phyloP scores from a whole-genome alignment of 495 filamentous ascomycete species.

The Penicillium soppii region DNA sequence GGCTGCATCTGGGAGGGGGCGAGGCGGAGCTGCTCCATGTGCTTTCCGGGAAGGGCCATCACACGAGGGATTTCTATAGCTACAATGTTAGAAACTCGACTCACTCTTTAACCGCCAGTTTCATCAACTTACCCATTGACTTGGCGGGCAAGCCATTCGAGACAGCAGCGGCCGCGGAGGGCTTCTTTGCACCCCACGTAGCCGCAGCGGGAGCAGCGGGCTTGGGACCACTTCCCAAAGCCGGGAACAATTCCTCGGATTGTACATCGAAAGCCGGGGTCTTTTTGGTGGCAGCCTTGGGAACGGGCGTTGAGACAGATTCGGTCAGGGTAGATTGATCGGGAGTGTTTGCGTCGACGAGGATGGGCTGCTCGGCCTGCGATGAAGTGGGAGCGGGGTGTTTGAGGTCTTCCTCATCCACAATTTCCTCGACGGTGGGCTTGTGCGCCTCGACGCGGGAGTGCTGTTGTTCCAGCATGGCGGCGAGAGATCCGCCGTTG shows the following conservation, averaged over 20 bases:
- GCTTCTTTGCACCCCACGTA: slow-evolving; percentile 67
- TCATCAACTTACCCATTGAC: slow-evolving; percentile 39
- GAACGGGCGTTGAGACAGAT: slow-evolving; percentile 21
- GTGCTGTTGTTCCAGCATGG: slow-evolving; percentile 78
- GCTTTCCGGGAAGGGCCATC: slow-evolving; percentile 73
- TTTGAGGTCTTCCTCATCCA: slow-evolving; percentile 73
- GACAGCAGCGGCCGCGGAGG: slow-evolving; percentile 54
- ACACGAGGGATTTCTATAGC: slow-evolving; percentile 50
- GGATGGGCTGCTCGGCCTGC: slow-evolving; percentile 31
- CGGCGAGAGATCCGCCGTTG: slow-evolving; percentile 58
- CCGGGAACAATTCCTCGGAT: slow-evolving; percentile 88
- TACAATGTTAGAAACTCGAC: background rate
- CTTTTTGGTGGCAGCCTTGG: slow-evolving; percentile 45
- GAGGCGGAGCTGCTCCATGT: slow-evolving; percentile 71
- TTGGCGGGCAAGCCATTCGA: slow-evolving; percentile 55
- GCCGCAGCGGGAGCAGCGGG: slow-evolving; percentile 59
- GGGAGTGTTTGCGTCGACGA: slow-evolving; percentile 17
- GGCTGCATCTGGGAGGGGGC: slow-evolving; percentile 70
- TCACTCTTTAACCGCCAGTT: background rate
- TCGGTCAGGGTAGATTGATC: slow-evolving; percentile 15
- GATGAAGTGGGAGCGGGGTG: slow-evolving; percentile 55
- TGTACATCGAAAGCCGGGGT: slow-evolving; percentile 65
- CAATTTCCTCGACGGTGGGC: slow-evolving; percentile 72
- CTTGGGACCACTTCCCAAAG: slow-evolving; percentile 73
- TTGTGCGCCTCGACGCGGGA: slow-evolving; percentile 62